phyloP scores from a whole-genome alignment of 768 basidiomycete genomes.

The Hygrophoropsis aurantiaca region DNA sequence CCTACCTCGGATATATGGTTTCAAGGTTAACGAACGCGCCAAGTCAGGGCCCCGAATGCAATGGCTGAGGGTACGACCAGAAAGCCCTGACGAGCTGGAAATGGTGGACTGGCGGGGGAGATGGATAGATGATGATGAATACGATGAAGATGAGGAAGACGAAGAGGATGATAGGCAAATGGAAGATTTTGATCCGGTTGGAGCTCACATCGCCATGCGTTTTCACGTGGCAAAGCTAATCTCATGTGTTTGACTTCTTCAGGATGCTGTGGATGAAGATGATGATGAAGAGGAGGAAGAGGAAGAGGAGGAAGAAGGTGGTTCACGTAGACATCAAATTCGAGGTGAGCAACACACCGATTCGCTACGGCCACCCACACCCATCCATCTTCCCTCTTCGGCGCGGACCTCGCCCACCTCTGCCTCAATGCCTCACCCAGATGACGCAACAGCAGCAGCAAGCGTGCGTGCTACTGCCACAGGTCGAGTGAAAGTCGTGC shows the following conservation, averaged over 20 bases:
- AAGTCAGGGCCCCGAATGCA: constrained; percentile 96
- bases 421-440: constrained; percentile 47
- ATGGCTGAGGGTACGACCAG: constrained; percentile 89
- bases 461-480: constrained; percentile 21
- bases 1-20: constrained; percentile 92
- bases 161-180: constrained; percentile 66
- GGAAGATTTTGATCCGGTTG: constrained; percentile 85
- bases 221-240: constrained; percentile 11
- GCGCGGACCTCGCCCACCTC: constrained; percentile 53
- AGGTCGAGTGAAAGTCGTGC: constrained; percentile 52
- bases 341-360: constrained; percentile 38
- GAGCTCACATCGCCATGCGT: constrained; percentile 13
- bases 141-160: constrained; percentile 59
- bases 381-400: constrained; percentile 41
- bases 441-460: constrained; percentile 25
- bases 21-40: constrained; percentile 94
- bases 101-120: constrained; percentile 88
- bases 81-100: constrained; percentile 77
- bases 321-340: constrained; percentile 24
- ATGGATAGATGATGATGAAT: constrained; percentile 80
- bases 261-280: constrained; percentile 56
- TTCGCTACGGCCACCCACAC: constrained; percentile 38
- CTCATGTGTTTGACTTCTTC: constrained; percentile 9
- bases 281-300: constrained; percentile 61
- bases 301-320: constrained; percentile 31